These are phyloP conservation scores for Xylaria longipes DNA, from an alignment of 495 filamentous ascomycete genomes.

Conservation along the genomic window DNA sequence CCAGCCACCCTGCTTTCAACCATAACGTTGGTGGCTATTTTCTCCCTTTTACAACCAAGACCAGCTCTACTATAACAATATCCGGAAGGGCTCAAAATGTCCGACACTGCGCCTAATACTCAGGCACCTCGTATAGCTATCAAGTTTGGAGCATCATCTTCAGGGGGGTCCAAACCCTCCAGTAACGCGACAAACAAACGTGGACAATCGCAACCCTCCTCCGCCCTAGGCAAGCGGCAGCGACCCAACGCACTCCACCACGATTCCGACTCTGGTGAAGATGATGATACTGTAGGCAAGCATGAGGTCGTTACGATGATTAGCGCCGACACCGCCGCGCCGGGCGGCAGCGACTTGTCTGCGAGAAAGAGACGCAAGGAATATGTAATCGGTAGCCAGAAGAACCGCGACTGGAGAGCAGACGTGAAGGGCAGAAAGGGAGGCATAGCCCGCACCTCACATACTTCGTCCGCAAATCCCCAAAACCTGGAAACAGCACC, in stretches of 20 bases:
- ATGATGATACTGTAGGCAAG: constrained; percentile 35
- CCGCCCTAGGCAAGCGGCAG: constrained; percentile 46
- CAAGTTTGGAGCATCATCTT: constrained; percentile 40
- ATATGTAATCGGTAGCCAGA: constrained; percentile 69
- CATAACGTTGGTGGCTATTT: neutral
- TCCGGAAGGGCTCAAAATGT: constrained; percentile 29
- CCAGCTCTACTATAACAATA: neutral
- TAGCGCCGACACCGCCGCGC: constrained; percentile 38
- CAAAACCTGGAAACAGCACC: constrained; percentile 44
- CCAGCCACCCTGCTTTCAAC: neutral
- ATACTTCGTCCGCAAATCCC: constrained; percentile 39
- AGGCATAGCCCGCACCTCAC: constrained; percentile 56
- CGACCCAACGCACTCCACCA: constrained; percentile 41
- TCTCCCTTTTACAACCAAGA: neutral
- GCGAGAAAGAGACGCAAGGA: constrained; percentile 29
- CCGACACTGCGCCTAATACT: constrained; percentile 16
- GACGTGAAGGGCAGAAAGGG: constrained; percentile 58
- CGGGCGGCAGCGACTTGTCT: constrained; percentile 2
- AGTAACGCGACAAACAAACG: constrained; percentile 38
- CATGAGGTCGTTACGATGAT: constrained; percentile 50
- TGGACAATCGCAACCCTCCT: constrained; percentile 39
- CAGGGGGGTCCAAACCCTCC: constrained; percentile 28
- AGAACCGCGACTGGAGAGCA: constrained; percentile 77
- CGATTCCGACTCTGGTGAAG: constrained; percentile 44
- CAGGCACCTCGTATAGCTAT: constrained; percentile 46